Conservation (phyloP, 192 early-diverging fungal species). For the Coemansia sp. region DNA sequence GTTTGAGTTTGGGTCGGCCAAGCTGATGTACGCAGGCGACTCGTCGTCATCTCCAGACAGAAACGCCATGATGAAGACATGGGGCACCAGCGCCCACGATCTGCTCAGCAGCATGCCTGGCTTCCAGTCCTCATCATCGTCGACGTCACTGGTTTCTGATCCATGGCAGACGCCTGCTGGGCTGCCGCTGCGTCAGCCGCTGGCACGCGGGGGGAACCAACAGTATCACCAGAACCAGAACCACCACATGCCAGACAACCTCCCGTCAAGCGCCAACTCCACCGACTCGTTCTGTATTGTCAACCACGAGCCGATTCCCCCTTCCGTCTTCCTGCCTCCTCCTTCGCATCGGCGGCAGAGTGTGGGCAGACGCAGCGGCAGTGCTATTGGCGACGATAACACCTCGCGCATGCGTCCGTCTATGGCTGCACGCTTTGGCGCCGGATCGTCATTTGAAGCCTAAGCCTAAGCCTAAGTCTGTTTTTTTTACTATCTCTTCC, state of each 20-base stretch:
- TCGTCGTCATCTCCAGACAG: background rate
- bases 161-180: slow-evolving; percentile 14
- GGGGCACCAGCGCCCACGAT: slow-evolving; percentile 30
- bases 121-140: slow-evolving; percentile 12
- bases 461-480: no score
- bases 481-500: background rate
- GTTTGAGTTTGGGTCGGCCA: slow-evolving; percentile 51
- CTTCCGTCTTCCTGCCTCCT: background rate
- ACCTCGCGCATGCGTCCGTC: slow-evolving; percentile 4
- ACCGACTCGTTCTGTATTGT: slow-evolving; percentile 50
- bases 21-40: slow-evolving; percentile 28
- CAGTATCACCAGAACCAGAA: slow-evolving; percentile 10
- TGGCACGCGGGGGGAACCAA: slow-evolving; percentile 27
- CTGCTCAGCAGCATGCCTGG: slow-evolving; percentile 21
- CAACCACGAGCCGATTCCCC: slow-evolving; percentile 18
- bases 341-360: slow-evolving; percentile 12
- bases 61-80: slow-evolving; percentile 11
- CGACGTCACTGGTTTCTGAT: slow-evolving; percentile 10
- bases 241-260: background rate
- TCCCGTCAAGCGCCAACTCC: slow-evolving; percentile 32
- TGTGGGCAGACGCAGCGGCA: background rate
- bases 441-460: slow-evolving; percentile 12
- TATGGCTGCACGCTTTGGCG: slow-evolving; percentile 3
- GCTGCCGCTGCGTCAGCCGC: slow-evolving; percentile 3
- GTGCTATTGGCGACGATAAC: background rate